phyloP scores from a whole-genome alignment of 2,329 filamentous ascomycete genomes.

The Grosmannia serpens region DNA sequence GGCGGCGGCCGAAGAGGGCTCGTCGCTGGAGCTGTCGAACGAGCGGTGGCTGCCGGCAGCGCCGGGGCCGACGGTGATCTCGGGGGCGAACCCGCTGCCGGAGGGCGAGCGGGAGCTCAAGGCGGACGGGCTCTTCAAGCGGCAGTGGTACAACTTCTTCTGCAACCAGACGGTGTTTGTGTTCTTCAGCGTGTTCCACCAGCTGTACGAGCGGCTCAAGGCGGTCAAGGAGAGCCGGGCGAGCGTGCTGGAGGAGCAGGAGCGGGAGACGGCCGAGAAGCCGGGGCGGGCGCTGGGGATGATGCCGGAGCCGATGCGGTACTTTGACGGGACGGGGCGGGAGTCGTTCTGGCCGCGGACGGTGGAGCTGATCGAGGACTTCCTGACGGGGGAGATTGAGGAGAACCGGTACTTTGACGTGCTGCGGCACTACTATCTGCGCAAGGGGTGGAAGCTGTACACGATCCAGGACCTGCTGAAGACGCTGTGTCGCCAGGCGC shows the following conservation, averaged over 20 bases:
- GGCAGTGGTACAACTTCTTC: slow-evolving; percentile 80
- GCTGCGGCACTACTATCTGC: slow-evolving; percentile 81
- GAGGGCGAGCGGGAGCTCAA: slow-evolving; percentile 50
- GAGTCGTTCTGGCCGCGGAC: slow-evolving; percentile 79
- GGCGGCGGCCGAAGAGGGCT: slow-evolving; percentile 1
- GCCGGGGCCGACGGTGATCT: slow-evolving; percentile 42
- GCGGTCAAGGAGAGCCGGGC: slow-evolving; percentile 72
- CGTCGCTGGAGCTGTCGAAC: slow-evolving; percentile 50
- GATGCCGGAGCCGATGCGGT: slow-evolving; percentile 65
- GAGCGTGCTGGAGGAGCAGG: slow-evolving; percentile 61
- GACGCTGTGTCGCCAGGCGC: slow-evolving; percentile 67
- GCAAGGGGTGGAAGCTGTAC: slow-evolving; percentile 86
- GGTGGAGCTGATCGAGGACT: slow-evolving; percentile 74
- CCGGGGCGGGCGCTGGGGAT: slow-evolving; percentile 76
- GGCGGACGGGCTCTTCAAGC: slow-evolving; percentile 69
- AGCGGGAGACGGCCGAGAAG: slow-evolving; percentile 62
- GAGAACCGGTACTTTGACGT: slow-evolving; percentile 79
- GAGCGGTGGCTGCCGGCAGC: slow-evolving; percentile 54
- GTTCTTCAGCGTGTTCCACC: slow-evolving; percentile 88
- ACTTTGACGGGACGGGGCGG: slow-evolving; percentile 55
- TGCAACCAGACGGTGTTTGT: slow-evolving; percentile 85
- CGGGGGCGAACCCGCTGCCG: slow-evolving; percentile 41
- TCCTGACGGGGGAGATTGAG: slow-evolving; percentile 71
- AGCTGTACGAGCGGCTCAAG: slow-evolving; percentile 73
- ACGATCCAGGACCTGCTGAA: slow-evolving; percentile 81